Evolutionary conservation across 202 grass and related monocot genomes (phyloP), one percentile per base, ranked within the genome.

Genomic region (Eragrostis tef): DNA sequence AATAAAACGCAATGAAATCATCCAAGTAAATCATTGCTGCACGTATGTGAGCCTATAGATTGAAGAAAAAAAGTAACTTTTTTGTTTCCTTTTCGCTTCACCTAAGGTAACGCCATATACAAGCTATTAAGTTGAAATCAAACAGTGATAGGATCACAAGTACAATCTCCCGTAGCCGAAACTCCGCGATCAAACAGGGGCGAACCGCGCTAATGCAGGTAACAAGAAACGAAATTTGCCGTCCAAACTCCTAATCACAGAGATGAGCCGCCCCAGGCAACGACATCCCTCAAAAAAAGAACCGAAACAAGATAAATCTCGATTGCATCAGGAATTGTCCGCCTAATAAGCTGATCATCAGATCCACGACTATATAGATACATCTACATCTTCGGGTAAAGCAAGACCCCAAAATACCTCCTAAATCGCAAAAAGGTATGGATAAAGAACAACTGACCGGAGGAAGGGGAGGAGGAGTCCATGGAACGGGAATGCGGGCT

Each of bases 381-480:
- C 14, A 46, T 76, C 11, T 24, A 46, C 5, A 16, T 1, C 15
- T 24, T 25, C 56, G 22, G 56, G 22, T 13, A 47, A 61, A 63
- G 74, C 58, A 3, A 48, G 56, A 8, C 22, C 42, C 2, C 6
- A 26, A 77, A 63, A 29, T 11, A 44, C 73, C 73, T 15, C 56
- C 6, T 3, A 75, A 25, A 60, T 26, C 6, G 20, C 36, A 5
- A 42, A 16, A 6, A 9, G 9, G 2, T 31, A 19, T 9, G 50
- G 8, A 17, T 41, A n/a, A 62, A 62, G 14, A 29, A 46, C 73
- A 29, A 46, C 73, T 61, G 56, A 77, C 74, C 74, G 41, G 24
- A 46, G 22, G 42, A 12, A 48, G 9, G 39, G 41, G 21, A 71
- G 0, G 24, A 46, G 56, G 56, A 76, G 73, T 24, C 58, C 57